Evolutionary conservation across 768 basidiomycete genomes (phyloP), one percentile per base, ranked within the genome.

Genomic region (Leccinum disarticulatum): DNA sequence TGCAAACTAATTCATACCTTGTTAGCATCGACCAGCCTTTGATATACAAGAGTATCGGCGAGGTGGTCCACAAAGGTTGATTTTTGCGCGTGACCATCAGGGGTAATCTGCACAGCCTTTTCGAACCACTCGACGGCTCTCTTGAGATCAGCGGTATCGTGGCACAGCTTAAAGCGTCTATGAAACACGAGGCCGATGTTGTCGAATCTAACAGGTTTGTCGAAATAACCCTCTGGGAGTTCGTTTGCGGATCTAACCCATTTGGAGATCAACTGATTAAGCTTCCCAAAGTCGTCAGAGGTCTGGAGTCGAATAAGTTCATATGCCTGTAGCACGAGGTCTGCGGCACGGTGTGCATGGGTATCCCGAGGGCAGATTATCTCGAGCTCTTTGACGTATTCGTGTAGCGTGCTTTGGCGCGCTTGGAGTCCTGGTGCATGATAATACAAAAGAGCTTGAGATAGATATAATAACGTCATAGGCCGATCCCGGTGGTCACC

Each of bases 401-500:
- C 46, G 15, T 19, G 36, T 4, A 31, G n/a, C 9, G 11, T 19
- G 19, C 38, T 17, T 41, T 41, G 3, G 9, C 25, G 27, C 7
- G 6, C 49, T 36, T 60, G 43, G 10, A 8, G 27, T 2, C 54
- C 56, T 2, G 27, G 19, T 10, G 19, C 55, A 8, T n/a, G n/a
- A 30, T 55, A 62, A 31, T 55, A 47, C 10, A 46, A 4, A n/a
- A 28, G 28, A 6, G 28, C 28, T 28, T 28, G 28, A 4, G 28
- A 28, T 28, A 28, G 28, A 28, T 28, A 67, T 8, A 61, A 25
- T 14, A 61, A 28, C 4, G 67, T 61, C 7, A 25, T 13, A 0
- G 51, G 33, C 15, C 55, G 67, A 57, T 66, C 62, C 15, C 22
- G 53, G 17, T 66, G 60, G 28, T 8, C 33, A 30, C 2, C 33